These are phyloP conservation scores for Mortierella sp. DNA, from an alignment of 371 early-diverging fungal genomes.

Conservation along the genomic window DNA sequence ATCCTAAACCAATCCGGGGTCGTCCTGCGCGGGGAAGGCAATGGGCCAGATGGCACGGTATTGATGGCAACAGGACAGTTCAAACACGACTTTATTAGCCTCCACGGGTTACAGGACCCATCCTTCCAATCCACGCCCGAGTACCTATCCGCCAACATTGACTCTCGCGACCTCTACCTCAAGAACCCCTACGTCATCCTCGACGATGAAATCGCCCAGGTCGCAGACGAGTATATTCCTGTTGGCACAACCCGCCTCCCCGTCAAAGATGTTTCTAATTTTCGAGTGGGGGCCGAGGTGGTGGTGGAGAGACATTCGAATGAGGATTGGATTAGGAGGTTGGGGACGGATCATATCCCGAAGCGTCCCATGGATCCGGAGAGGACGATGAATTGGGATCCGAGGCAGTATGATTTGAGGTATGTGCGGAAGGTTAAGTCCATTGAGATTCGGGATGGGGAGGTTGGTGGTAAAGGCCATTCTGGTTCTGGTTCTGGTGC, in stretches of 20 bases:
- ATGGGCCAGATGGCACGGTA: slow-evolving; percentile 31
- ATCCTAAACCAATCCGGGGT: slow-evolving; percentile 46
- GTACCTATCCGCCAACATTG: slow-evolving; percentile 19
- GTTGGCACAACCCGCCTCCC: slow-evolving; percentile 29
- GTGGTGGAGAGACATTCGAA: slow-evolving; percentile 19
- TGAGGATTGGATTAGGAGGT: slow-evolving; percentile 18
- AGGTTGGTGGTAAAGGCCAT: neutral
- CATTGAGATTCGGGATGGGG: slow-evolving; percentile 13
- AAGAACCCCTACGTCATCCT: slow-evolving; percentile 25
- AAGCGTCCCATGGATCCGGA: slow-evolving; percentile 5
- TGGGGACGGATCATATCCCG: slow-evolving; percentile 40
- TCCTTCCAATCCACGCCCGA: slow-evolving; percentile 34
- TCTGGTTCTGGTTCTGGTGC: neutral
- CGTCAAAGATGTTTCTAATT: slow-evolving; percentile 29
- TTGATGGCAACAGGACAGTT: slow-evolving; percentile 38
- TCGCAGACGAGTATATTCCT: slow-evolving; percentile 35
- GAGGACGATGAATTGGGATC: slow-evolving; percentile 31
- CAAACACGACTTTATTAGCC: slow-evolving; percentile 39
- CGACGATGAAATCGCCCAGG: slow-evolving; percentile 9
- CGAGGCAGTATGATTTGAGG: slow-evolving; percentile 15
- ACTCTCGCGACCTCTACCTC: slow-evolving; percentile 3
- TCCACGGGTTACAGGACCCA: slow-evolving; percentile 39
- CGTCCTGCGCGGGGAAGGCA: slow-evolving; percentile 48
- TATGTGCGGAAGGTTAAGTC: slow-evolving; percentile 36
- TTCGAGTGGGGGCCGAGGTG: slow-evolving; percentile 28